A percentile compares a stretch with the other conserved stretches of the same genome.
Evolutionary conservation across 2,329 filamentous ascomycete species (phyloP).

Genomic region (Tolypocladium capitatum): DNA sequence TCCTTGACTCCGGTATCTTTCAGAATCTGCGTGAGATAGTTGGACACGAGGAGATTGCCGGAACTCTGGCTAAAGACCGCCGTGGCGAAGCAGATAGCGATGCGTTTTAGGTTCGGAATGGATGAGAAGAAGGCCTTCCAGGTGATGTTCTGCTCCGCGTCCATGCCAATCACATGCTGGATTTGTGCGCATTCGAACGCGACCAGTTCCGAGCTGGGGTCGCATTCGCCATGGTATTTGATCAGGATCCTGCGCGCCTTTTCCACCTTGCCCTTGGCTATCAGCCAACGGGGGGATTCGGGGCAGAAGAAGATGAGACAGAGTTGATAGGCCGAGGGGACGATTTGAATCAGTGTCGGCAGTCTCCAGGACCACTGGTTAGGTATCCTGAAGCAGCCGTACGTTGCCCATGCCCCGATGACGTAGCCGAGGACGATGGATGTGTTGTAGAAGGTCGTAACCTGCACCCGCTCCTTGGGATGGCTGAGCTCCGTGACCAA

Average conservation of each 20-base stretch:
- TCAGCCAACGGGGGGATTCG: constrained; percentile 46
- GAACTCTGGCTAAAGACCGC: constrained; percentile 27
- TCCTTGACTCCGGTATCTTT: constrained; percentile 24
- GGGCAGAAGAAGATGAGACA: constrained; percentile 36
- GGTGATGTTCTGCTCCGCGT: constrained; percentile 19
- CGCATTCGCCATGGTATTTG: constrained; percentile 37
- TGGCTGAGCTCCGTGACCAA: constrained; percentile 28
- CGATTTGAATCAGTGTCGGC: constrained; percentile 37
- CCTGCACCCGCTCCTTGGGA: constrained; percentile 24
- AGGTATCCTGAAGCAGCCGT: constrained; percentile 15
- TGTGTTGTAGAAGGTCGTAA: constrained; percentile 25
- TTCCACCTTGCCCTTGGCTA: constrained; percentile 34
- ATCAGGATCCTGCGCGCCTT: constrained; percentile 36
- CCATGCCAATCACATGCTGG: constrained; percentile 26
- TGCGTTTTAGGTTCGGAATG: constrained; percentile 23
- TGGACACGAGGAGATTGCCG: constrained; percentile 27
- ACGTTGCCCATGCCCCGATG: constrained; percentile 23
- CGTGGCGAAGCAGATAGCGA: constrained; percentile 24
- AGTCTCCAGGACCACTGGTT: constrained; percentile 35
- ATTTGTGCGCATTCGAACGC: constrained; percentile 36
- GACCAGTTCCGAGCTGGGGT: constrained; percentile 29
- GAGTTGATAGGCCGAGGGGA: constrained; percentile 29
- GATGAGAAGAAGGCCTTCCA: constrained; percentile 29
- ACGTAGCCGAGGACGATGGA: constrained; percentile 26
- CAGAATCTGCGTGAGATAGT: constrained; percentile 25